These are phyloP conservation scores for Astrephomene gubernaculifera DNA, from an alignment of 139 green algal species.

Conservation along the genomic window DNA sequence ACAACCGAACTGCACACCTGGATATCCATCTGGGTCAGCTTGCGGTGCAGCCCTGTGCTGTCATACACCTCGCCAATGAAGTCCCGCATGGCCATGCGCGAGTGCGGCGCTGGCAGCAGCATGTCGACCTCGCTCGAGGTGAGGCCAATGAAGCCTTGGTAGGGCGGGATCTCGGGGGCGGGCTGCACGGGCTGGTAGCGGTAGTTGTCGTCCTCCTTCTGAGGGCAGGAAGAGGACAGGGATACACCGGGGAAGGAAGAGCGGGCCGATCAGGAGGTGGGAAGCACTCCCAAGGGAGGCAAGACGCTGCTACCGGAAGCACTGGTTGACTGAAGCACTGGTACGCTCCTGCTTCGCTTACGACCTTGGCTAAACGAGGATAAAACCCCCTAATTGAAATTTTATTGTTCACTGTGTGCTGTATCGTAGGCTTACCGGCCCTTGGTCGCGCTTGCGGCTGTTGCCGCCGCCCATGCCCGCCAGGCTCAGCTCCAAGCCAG, in stretches of 20 bases:
- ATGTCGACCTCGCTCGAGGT: constrained; percentile 37
- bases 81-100: constrained; percentile 57
- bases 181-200: background rate
- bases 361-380: no score
- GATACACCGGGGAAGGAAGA: no score
- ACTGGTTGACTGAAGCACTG: no score
- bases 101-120: constrained; percentile 38
- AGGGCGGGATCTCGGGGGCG: background rate
- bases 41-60: constrained; percentile 62
- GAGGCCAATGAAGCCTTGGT: constrained; percentile 24
- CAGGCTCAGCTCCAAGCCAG: background rate
- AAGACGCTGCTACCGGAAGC: no score
- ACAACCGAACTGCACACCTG: constrained; percentile 55
- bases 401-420: no score
- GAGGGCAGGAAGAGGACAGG: background rate
- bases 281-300: no score
- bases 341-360: no score
- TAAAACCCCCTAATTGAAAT: no score
- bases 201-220: constrained; percentile 36
- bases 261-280: no score
- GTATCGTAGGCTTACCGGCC: background rate
- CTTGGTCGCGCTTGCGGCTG: constrained; percentile 32
- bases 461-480: background rate
- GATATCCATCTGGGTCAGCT: constrained; percentile 67
- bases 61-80: constrained; percentile 74